Conservation (phyloP, 768 basidiomycete genomes). For the Lentinula guzmanii region DNA sequence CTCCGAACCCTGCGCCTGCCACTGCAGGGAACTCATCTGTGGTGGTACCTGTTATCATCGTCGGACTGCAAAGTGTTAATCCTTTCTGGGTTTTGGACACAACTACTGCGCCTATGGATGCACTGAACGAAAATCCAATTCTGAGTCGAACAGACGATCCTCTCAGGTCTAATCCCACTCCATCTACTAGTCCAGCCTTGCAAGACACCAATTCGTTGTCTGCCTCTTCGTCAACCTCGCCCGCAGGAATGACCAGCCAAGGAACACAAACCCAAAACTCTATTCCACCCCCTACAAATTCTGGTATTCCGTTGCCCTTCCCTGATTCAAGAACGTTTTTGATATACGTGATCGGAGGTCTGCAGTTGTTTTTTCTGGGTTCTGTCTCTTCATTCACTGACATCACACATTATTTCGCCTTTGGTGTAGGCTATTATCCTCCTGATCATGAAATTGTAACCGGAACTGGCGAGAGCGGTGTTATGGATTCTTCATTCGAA, state of each 20-base stretch:
- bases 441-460: constrained; percentile 82
- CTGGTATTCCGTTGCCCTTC: constrained; percentile 4
- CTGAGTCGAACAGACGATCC: constrained; percentile 60
- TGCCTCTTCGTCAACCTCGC: neutral
- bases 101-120: neutral
- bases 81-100: constrained; percentile 13
- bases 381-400: neutral
- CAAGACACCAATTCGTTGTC: neutral
- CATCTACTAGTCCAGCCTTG: neutral
- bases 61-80: constrained; percentile 74
- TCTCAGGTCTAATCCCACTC: constrained; percentile 29
- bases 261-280: neutral
- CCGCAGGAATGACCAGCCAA: neutral
- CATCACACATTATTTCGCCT: neutral
- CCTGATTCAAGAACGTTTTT: constrained; percentile 64
- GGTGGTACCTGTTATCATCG: constrained; percentile 79
- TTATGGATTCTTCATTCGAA: constrained; percentile 67
- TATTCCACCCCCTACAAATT: neutral
- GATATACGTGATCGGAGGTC: constrained; percentile 86
- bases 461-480: constrained; percentile 62
- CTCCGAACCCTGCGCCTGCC: neutral
- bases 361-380: constrained; percentile 11
- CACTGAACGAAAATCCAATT: constrained; percentile 28
- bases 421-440: constrained; percentile 75
- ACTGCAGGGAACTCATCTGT: constrained; percentile 23